phyloP scores from a whole-genome alignment of 805 yeast species.

The Myxozyma sirexii region DNA sequence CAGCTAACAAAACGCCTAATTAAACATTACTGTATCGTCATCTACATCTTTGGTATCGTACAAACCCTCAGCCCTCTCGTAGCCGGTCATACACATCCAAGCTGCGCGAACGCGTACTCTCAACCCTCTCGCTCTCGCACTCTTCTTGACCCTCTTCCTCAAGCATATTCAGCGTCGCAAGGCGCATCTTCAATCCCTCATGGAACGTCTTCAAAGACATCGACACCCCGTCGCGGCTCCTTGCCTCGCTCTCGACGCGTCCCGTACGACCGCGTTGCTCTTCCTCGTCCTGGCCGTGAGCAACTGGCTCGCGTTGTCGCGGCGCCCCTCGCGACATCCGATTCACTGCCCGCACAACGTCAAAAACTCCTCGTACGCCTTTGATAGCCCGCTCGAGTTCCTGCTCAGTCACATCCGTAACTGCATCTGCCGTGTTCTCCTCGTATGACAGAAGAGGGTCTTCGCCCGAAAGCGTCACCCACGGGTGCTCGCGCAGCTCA shows the following conservation, averaged over 20 bases:
- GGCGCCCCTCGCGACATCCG: constrained; percentile 1
- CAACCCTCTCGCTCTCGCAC: neutral
- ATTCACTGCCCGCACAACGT: constrained; percentile 23
- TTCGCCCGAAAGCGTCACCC: constrained; percentile 49
- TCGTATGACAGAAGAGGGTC: constrained; percentile 43
- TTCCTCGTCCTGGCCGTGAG: neutral
- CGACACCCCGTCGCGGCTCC: constrained; percentile 4
- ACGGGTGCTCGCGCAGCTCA: constrained; percentile 75
- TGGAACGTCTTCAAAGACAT: constrained; percentile 12
- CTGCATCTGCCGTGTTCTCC: constrained; percentile 42
- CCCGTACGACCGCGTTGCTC: neutral
- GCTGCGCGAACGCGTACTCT: neutral
- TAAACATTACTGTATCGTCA: no score
- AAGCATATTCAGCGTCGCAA: constrained; percentile 10
- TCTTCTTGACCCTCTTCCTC: neutral
- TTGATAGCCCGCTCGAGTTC: constrained; percentile 45
- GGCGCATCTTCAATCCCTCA: constrained; percentile 13
- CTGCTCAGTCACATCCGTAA: constrained; percentile 42
- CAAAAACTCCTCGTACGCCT: constrained; percentile 27
- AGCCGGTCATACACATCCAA: constrained; percentile 5
- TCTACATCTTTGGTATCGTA: no score
- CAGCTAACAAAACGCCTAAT: no score
- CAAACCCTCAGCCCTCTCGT: no score
- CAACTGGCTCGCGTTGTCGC: no score
- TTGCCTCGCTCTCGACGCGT: neutral